phyloP scores from a whole-genome alignment of 352 stramenopile species.

The Pythium insidiosum region DNA sequence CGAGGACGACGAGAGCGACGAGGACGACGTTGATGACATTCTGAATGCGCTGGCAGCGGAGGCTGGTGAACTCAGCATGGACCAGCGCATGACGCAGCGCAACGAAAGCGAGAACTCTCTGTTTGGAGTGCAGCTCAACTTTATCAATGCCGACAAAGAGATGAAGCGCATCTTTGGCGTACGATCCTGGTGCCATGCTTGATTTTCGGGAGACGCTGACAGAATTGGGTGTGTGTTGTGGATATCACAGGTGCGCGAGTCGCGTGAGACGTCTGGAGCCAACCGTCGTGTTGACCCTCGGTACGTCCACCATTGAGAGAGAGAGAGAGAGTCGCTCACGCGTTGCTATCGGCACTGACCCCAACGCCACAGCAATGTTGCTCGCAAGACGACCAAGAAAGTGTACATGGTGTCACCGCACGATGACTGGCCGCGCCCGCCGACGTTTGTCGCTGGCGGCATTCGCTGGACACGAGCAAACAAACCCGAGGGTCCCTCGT shows the following conservation, averaged over 20 bases:
- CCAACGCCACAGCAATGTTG: conserved; percentile 25
- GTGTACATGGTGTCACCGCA: conserved; percentile 64
- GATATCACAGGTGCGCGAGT: conserved; percentile 55
- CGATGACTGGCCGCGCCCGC: conserved; percentile 80
- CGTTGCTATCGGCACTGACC: no score
- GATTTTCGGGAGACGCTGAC: no score
- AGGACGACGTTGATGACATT: conserved; percentile 57
- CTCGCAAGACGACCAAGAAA: conserved; percentile 59
- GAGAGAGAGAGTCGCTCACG: no score
- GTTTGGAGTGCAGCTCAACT: conserved; percentile 55
- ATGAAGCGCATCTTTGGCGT: conserved; percentile 88
- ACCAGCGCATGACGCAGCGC: conserved; percentile 19
- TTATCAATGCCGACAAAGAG: conserved; percentile 82
- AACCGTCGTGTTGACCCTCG: conserved; percentile 51
- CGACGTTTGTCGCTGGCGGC: conserved; percentile 77
- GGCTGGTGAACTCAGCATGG: conserved; percentile 26
- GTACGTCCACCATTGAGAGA: no score
- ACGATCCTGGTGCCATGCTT: conserved; percentile 1
- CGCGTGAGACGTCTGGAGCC: conserved; percentile 24
- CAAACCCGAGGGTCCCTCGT: conserved; percentile 52
- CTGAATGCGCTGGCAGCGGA: conserved; percentile 50
- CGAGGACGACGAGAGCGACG: conserved; percentile 18
- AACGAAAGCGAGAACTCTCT: conserved; percentile 48
- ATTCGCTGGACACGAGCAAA: conserved; percentile 82
- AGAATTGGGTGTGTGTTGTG: no score